phyloP scores from a whole-genome alignment of 345 rosid genomes.

The Eutrema heterophyllum region DNA sequence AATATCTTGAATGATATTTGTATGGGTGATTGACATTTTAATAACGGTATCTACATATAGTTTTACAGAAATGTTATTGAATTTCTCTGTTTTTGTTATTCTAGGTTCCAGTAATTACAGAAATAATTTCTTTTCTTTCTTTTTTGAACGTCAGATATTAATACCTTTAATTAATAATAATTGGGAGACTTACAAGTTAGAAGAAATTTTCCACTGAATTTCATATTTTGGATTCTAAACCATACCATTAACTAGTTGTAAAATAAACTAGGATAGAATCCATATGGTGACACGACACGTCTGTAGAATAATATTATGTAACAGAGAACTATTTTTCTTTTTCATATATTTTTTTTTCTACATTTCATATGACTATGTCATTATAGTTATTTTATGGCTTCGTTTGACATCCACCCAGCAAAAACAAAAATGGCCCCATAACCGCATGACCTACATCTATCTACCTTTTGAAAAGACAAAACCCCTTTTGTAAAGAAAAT shows the following conservation, averaged over 20 bases:
- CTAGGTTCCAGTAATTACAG: not conserved
- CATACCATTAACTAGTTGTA: not conserved
- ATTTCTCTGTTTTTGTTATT: not conserved
- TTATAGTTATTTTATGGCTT: not conserved
- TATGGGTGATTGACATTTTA: not conserved
- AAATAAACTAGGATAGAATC: not conserved
- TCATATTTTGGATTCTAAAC: not conserved
- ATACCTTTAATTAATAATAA: not conserved
- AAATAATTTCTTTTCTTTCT: not conserved
- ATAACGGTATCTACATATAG: not conserved
- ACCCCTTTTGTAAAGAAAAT: constrained; percentile 13
- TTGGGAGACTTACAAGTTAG: not conserved
- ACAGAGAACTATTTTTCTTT: not conserved
- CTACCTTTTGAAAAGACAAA: constrained; percentile 24
- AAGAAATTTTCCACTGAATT: not conserved
- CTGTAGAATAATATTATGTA: not conserved
- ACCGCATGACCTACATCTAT: constrained; percentile 5
- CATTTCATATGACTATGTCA: not conserved
- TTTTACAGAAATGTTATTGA: not conserved
- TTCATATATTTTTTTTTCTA: not conserved
- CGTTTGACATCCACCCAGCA: not conserved
- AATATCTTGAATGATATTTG: not conserved
- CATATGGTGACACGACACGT: constrained; percentile 14
- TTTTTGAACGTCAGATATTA: not conserved
- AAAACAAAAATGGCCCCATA: not conserved